These are phyloP conservation scores for Penicillium sp. DNA, from an alignment of 2,329 filamentous ascomycete species.

Conservation along the genomic window DNA sequence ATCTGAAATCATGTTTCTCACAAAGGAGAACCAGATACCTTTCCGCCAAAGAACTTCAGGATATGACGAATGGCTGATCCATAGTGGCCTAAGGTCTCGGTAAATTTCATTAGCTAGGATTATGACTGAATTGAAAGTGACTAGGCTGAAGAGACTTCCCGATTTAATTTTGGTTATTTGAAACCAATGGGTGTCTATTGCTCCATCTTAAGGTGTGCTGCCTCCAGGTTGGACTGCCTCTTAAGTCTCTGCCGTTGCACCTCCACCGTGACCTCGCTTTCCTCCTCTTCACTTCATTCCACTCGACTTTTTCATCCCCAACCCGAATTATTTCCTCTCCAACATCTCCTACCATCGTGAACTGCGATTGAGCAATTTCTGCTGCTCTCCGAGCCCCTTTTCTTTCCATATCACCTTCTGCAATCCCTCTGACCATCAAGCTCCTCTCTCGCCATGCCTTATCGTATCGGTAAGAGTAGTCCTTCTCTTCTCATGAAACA, in stretches of 20 bases:
- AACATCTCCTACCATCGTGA: background rate
- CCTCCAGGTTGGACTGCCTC: background rate
- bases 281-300: background rate
- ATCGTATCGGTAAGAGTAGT: slow-evolving; percentile 30
- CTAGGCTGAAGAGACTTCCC: background rate
- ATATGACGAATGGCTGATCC: background rate
- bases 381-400: background rate
- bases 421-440: background rate
- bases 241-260: background rate
- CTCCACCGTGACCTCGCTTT: background rate
- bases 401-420: background rate
- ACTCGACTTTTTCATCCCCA: background rate
- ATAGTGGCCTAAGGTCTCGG: background rate
- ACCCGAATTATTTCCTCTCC: background rate
- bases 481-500: background rate
- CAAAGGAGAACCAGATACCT: too few species aligned
- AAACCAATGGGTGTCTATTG: too few species aligned
- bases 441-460: slow-evolving; percentile 14
- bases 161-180: background rate
- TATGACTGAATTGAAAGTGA: background rate
- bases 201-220: background rate
- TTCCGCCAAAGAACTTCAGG: too few species aligned
- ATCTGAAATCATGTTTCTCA: too few species aligned
- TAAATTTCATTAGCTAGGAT: background rate
- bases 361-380: background rate